A percentile compares a stretch with the other conserved stretches of the same genome.
Conservation (phyloP, 768 basidiomycete species). For the Boletus eberwhitei region DNA sequence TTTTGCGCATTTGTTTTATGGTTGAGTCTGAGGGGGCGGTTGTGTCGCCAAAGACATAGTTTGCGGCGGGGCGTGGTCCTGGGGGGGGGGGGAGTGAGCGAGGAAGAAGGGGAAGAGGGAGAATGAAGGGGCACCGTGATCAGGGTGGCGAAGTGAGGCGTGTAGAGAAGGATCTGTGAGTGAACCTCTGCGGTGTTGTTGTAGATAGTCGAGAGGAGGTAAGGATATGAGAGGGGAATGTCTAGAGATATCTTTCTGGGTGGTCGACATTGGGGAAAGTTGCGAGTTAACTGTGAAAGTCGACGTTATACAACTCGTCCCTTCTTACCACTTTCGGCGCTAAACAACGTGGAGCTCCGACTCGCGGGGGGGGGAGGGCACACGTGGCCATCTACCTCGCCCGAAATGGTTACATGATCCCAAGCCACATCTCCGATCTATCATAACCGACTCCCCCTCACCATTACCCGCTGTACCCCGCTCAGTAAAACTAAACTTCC, state of each 20-base stretch:
- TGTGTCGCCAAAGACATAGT: constrained; percentile 66
- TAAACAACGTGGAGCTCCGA: constrained; percentile 28
- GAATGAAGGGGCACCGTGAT: constrained; percentile 18
- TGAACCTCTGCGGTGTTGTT: constrained; percentile 78
- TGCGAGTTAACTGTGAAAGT: constrained; percentile 14
- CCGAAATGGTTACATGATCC: constrained; percentile 26
- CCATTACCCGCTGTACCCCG: constrained; percentile 34
- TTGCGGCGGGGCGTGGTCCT: constrained; percentile 58
- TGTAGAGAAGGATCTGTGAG: constrained; percentile 82
- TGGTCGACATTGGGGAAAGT: constrained; percentile 2
- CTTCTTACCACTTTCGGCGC: constrained; percentile 22
- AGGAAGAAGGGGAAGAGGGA: background rate
- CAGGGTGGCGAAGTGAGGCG: constrained; percentile 35
- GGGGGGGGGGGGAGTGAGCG: constrained; percentile 24
- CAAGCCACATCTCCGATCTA: background rate
- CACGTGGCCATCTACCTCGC: constrained; percentile 27
- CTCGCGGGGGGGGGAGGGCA: constrained; percentile 26
- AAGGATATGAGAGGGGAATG: constrained; percentile 59
- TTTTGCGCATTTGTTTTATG: constrained; percentile 46
- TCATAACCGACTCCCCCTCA: constrained; percentile 26
- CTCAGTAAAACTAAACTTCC: constrained; percentile 42
- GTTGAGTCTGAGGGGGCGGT: constrained; percentile 35
- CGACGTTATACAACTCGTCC: constrained; percentile 30
- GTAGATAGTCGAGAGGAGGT: constrained; percentile 73
- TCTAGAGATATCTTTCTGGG: constrained; percentile 33